These are phyloP conservation scores for Oryza brachyantha DNA, from an alignment of 176 grass and related monocot genomes.

Conservation along the genomic window DNA sequence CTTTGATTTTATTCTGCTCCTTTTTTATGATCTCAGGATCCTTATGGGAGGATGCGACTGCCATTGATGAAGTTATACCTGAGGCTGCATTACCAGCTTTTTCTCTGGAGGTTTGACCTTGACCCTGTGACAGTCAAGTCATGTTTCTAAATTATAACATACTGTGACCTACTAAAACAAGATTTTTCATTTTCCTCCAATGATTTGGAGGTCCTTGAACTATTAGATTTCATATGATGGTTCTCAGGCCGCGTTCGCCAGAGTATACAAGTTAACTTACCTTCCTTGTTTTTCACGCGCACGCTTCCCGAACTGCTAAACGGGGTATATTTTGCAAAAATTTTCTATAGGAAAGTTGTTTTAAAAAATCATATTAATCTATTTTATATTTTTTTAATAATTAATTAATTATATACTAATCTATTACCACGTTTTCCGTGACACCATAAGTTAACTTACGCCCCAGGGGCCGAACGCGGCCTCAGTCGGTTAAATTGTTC, in stretches of 20 bases:
- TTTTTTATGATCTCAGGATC: constrained; percentile 50
- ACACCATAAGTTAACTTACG: no score
- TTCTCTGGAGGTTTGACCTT: constrained; percentile 78
- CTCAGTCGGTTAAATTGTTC: constrained; percentile 21
- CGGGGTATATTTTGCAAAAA: no score
- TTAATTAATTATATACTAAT: no score
- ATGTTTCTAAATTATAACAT: constrained; percentile 3
- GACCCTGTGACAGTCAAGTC: constrained; percentile 24
- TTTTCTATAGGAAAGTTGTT: no score
- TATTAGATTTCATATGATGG: constrained; percentile 22
- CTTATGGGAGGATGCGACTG: constrained; percentile 72
- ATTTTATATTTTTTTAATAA: no score
- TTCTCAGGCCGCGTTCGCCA: no score
- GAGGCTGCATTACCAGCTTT: constrained; percentile 93
- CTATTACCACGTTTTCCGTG: no score
- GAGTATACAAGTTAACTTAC: no score
- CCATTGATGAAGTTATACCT: constrained; percentile 82
- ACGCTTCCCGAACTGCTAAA: no score
- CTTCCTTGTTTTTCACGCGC: no score
- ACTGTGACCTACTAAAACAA: constrained; percentile 3
- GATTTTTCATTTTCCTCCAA: background rate
- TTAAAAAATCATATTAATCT: no score
- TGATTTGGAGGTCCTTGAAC: constrained; percentile 6
- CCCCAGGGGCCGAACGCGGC: no score
- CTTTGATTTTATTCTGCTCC: constrained; percentile 28